A percentile compares a stretch with the other conserved stretches of the same genome.
Evolutionary conservation across 306 rosid genomes (phyloP).

Genomic region (Medicago lupulina): DNA sequence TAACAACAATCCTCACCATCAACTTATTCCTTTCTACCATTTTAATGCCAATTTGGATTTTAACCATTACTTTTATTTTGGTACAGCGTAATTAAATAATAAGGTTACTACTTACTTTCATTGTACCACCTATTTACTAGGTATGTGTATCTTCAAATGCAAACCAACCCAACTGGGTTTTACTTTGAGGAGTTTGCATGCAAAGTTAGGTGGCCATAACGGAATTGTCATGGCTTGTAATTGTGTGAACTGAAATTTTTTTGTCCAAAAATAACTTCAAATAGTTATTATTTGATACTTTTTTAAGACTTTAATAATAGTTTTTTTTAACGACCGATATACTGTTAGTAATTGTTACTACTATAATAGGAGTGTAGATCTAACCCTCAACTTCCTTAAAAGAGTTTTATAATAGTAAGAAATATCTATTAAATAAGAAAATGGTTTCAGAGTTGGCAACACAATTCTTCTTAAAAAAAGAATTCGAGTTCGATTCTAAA

Average conservation of each 20-base stretch:
- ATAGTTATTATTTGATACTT: not conserved
- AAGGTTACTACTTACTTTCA: not conserved
- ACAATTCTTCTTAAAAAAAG: too few species aligned
- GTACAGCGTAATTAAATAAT: not conserved
- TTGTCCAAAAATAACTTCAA: not conserved
- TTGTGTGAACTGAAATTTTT: not conserved
- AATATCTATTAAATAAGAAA: too few species aligned
- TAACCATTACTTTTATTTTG: constrained; percentile 1
- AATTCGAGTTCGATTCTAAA: too few species aligned
- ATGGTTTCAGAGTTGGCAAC: too few species aligned
- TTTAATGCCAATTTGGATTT: constrained; percentile 1
- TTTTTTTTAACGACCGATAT: too few species aligned
- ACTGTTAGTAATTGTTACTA: too few species aligned
- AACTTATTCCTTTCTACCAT: not conserved
- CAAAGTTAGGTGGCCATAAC: constrained; percentile 12
- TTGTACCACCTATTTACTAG: not conserved
- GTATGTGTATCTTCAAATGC: constrained; percentile 30
- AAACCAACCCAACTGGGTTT: not conserved
- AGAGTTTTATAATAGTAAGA: too few species aligned
- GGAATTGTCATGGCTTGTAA: not conserved
- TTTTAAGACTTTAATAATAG: not conserved
- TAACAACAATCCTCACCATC: constrained; percentile 2
- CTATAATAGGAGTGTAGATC: too few species aligned
- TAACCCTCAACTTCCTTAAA: too few species aligned
- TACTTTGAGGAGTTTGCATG: not conserved